Conservation (phyloP, 2,329 filamentous ascomycete genomes). For the Torrubiella hemipterigena region DNA sequence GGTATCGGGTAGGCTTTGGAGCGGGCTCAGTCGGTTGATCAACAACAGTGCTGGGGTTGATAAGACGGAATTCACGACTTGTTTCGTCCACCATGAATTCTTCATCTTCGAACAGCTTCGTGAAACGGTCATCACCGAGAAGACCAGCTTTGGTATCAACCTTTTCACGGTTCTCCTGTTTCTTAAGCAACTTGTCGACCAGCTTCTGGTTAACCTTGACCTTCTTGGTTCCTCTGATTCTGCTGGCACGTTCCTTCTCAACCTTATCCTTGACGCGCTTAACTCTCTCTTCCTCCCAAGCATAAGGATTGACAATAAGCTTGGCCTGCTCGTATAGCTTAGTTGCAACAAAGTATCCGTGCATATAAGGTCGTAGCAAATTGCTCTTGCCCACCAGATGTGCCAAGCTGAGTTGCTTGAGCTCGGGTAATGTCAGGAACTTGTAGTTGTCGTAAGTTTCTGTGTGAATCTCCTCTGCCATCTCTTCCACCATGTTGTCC, state of each 20-base stretch:
- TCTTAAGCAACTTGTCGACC: constrained; percentile 61
- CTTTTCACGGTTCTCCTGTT: constrained; percentile 46
- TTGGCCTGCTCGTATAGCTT: constrained; percentile 91
- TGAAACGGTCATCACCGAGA: constrained; percentile 78
- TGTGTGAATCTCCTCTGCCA: constrained; percentile 71
- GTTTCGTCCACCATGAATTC: constrained; percentile 88
- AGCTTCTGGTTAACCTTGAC: constrained; percentile 88
- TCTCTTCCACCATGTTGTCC: constrained; percentile 96
- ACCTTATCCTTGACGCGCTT: constrained; percentile 93
- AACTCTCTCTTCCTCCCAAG: constrained; percentile 83
- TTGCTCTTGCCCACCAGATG: constrained; percentile 87
- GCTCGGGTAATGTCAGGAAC: constrained; percentile 81
- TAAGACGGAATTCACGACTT: constrained; percentile 71
- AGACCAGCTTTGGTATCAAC: constrained; percentile 52
- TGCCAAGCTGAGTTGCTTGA: constrained; percentile 73
- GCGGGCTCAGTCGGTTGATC: constrained; percentile 16
- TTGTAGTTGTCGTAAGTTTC: constrained; percentile 99
- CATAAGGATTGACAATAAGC: constrained; percentile 84
- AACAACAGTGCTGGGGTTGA: constrained; percentile 74
- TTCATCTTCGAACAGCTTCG: constrained; percentile 79
- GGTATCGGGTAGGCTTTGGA: constrained; percentile 23
- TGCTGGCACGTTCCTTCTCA: constrained; percentile 88
- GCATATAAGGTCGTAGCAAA: constrained; percentile 91
- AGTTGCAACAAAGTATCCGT: constrained; percentile 94
- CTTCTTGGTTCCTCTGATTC: constrained; percentile 91